Evolutionary conservation across 371 early-diverging fungal species (phyloP).

Genomic region (Funneliformis caledonium): DNA sequence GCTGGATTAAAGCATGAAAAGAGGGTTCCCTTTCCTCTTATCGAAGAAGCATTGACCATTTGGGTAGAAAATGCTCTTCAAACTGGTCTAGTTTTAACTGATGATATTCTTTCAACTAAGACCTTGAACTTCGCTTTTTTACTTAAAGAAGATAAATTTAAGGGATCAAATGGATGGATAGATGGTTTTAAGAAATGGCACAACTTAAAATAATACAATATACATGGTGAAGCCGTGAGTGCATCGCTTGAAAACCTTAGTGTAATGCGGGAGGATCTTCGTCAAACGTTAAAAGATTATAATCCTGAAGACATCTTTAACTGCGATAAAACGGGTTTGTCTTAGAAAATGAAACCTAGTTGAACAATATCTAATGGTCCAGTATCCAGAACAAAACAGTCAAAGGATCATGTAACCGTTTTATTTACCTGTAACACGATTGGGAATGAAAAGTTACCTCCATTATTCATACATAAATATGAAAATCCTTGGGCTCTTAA

Average conservation of each 20-base stretch:
- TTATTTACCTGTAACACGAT: background rate
- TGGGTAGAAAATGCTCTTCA: background rate
- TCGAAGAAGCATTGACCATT: background rate
- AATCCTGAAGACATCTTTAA: constrained; percentile 2
- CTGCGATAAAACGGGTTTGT: background rate
- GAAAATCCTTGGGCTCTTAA: background rate
- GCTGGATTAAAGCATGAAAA: background rate
- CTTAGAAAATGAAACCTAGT: background rate
- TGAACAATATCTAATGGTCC: background rate
- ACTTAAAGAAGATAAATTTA: background rate
- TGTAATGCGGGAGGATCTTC: background rate
- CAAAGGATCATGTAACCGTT: background rate
- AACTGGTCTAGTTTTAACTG: background rate
- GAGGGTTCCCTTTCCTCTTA: background rate
- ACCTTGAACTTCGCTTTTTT: background rate
- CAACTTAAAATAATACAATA: background rate
- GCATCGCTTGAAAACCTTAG: background rate
- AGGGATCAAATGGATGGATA: background rate
- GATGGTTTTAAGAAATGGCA: background rate
- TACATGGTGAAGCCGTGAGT: background rate
- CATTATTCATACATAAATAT: constrained; percentile 24
- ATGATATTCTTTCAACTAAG: background rate
- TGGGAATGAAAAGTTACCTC: background rate
- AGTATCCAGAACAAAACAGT: background rate
- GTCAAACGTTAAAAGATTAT: background rate